phyloP scores from a whole-genome alignment of 2,329 filamentous ascomycete genomes.

The Ceratocystis cacaofunesta region DNA sequence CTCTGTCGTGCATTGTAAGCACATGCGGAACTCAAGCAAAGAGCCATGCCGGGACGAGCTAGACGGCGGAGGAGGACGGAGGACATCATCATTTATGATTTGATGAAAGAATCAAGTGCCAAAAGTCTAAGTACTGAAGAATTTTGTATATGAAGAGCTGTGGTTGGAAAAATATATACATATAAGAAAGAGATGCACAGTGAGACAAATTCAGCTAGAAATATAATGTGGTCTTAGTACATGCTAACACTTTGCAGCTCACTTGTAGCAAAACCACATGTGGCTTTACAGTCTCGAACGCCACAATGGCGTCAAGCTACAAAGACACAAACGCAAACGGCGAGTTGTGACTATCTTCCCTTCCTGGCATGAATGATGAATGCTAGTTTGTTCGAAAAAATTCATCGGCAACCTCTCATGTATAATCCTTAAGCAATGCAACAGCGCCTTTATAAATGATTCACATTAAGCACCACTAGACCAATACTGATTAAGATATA shows the following conservation, averaged over 20 bases:
- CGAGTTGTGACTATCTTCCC: neutral
- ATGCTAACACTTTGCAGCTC: neutral
- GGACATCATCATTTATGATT: neutral
- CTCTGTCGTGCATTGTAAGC: neutral
- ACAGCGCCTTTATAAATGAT: neutral
- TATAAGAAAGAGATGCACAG: neutral
- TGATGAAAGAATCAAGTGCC: neutral
- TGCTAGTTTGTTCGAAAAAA: neutral
- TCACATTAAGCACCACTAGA: neutral
- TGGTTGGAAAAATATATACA: neutral
- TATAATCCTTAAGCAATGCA: neutral
- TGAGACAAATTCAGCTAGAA: neutral
- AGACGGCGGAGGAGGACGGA: neutral
- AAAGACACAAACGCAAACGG: neutral
- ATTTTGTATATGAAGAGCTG: too few species aligned
- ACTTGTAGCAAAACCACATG: neutral
- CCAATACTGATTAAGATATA: too few species aligned
- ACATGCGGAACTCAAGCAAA: neutral
- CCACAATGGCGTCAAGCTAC: neutral
- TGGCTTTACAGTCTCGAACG: slow-evolving; percentile 1
- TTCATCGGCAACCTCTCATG: neutral
- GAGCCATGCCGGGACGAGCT: neutral
- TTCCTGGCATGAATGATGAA: neutral
- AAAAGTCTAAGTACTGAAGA: neutral
- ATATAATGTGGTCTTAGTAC: neutral